Evolutionary conservation across 495 filamentous ascomycete genomes (phyloP), one percentile per base, ranked within the genome.

Genomic region (Aeminium ludgeri): DNA sequence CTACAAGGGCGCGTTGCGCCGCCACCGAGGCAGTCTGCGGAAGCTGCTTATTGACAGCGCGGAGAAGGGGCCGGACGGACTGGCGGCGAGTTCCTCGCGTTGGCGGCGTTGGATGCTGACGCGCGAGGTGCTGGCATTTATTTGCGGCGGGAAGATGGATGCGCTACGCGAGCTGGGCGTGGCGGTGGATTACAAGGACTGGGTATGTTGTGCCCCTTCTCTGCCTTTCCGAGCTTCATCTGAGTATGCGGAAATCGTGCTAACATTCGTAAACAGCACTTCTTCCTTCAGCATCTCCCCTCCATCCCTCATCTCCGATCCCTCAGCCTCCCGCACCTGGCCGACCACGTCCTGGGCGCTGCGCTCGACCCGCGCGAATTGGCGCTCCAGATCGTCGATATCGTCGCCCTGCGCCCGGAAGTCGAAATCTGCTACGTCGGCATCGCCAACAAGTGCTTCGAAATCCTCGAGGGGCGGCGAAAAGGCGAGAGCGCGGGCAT

Each of bases 341-440:
- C 69, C 28, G 73, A 80, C 30, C 71, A 72, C 40, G 65, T 72
- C n/a, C 65, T 76, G 30, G 63, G 62, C 37, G 34, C 34, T 8
- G 57, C 59, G 12, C 64, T 68, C 38, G 72, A 75, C 20, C 63
- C 73, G 3, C 70, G 69, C 44, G 86, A 94, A 55, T 66, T 92
- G n/a, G 83, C 83, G 2, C 56, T 82, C 29, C 79, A 91, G 48
- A 73, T 93, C 35, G 65, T 86, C 25, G 83, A 94, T 55, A 80
- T 91, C 19, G 79, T 93, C 41, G 77, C 80, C 32, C 67, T 94
- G 25, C 72, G 85, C n/a, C 79, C 82, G 0, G 86, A 94, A 45
- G 73, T 92, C 19, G 76, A 78, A 46, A 62, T 94, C 11, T 82
- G 75, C 48, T 93, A 93, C 51, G 64, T 89, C 44, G 86, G 82